These are phyloP conservation scores for Melaleuca quinquenervia DNA, from an alignment of 345 rosid species.

Conservation along the genomic window DNA sequence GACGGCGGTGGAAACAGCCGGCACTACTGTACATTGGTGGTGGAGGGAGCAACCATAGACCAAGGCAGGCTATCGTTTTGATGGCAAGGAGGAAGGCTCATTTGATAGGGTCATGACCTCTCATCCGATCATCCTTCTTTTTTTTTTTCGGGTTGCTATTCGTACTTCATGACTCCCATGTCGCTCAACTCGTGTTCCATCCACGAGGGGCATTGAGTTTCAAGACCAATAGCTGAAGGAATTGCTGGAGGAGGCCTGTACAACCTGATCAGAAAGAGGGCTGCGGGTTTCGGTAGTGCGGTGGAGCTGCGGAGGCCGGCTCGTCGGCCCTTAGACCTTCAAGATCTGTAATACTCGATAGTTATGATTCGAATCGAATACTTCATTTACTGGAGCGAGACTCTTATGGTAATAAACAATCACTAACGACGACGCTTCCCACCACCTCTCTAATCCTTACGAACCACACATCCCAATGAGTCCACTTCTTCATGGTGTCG, in stretches of 20 bases:
- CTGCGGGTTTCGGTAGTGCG: neutral
- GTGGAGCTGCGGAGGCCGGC: neutral
- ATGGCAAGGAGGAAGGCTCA: neutral
- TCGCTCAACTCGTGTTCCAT: neutral
- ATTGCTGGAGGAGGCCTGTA: neutral
- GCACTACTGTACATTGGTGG: accelerated
- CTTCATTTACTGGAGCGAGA: accelerated
- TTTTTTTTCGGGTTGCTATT: neutral
- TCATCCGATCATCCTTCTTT: neutral
- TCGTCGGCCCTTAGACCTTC: neutral
- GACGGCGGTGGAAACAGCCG: accelerated
- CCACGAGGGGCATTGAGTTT: neutral
- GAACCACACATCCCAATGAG: neutral
- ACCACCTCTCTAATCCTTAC: no score
- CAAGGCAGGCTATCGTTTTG: neutral
- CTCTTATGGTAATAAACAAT: neutral
- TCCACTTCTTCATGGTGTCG: neutral
- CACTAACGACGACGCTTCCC: no score
- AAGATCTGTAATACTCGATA: neutral
- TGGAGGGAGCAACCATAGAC: neutral
- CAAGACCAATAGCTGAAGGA: neutral
- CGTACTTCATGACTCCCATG: neutral
- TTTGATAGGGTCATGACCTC: neutral
- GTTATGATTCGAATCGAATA: accelerated
- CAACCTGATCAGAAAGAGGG: neutral